Percentiles rank a stretch among this genome's conserved stretches.
phyloP scores from a whole-genome alignment of 2,329 filamentous ascomycete genomes.

The Penicillium brasilianum region DNA sequence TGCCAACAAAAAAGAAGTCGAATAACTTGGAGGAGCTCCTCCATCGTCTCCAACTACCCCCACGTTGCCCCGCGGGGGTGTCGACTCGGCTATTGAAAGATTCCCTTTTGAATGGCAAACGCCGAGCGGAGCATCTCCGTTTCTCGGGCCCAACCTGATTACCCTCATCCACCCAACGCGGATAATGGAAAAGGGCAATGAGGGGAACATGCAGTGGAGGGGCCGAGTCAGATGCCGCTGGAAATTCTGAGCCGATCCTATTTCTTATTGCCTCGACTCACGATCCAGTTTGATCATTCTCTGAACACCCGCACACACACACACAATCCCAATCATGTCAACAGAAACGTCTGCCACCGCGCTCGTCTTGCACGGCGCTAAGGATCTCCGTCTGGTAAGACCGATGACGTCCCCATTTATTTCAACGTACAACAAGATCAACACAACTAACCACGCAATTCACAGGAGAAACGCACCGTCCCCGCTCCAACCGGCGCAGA shows the following conservation, averaged over 20 bases:
- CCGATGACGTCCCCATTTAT: constrained; percentile 1
- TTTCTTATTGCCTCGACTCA: not conserved
- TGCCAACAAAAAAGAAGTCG: not conserved
- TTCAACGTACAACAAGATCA: not conserved
- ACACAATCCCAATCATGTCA: constrained; percentile 28
- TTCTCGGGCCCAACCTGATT: not conserved
- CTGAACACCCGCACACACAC: not conserved
- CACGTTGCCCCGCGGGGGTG: constrained; percentile 16
- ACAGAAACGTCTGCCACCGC: constrained; percentile 39
- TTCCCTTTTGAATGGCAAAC: constrained; percentile 17
- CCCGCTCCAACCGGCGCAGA: constrained; percentile 57
- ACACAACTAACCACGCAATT: constrained; percentile 16
- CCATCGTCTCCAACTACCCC: not conserved
- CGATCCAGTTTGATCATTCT: not conserved
- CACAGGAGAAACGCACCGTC: constrained; percentile 60
- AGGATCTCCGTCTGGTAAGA: constrained; percentile 63
- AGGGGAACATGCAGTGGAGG: constrained; percentile 12
- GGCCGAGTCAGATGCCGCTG: constrained; percentile 16
- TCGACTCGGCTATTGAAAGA: constrained; percentile 21
- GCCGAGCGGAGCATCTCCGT: constrained; percentile 34
- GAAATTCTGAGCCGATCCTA: not conserved
- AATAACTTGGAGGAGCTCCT: constrained; percentile 3
- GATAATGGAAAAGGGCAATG: constrained; percentile 13
- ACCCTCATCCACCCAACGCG: constrained; percentile 15
- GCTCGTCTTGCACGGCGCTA: constrained; percentile 64